These are phyloP conservation scores for Endoconidiophora laricicola DNA, from an alignment of 2,329 filamentous ascomycete species.

Conservation along the genomic window DNA sequence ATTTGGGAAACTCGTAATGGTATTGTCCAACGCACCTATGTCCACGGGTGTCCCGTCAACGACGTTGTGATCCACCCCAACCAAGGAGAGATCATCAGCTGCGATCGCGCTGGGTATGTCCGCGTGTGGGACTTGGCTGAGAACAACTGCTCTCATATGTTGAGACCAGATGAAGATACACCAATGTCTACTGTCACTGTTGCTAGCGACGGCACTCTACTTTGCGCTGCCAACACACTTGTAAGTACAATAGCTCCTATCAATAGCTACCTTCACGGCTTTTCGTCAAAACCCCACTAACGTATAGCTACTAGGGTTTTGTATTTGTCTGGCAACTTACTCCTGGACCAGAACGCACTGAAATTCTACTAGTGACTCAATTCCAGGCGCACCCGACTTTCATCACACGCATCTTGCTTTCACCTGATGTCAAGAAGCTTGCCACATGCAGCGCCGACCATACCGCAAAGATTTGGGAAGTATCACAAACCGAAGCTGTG, in stretches of 20 bases:
- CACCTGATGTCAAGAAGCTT: constrained; percentile 83
- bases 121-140: constrained; percentile 92
- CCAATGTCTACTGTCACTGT: constrained; percentile 90
- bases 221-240: constrained; percentile 84
- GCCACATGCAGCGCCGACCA: constrained; percentile 90
- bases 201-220: constrained; percentile 78
- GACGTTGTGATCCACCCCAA: constrained; percentile 99
- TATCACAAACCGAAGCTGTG: constrained; percentile 47
- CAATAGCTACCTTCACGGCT: neutral
- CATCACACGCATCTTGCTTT: constrained; percentile 80
- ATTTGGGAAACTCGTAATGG: constrained; percentile 89
- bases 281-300: neutral
- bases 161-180: constrained; percentile 92
- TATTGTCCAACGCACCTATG: constrained; percentile 80
- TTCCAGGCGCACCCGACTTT: constrained; percentile 86
- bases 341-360: constrained; percentile 65
- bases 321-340: constrained; percentile 95
- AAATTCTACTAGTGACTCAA: constrained; percentile 70
- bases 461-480: constrained; percentile 89
- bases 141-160: constrained; percentile 90
- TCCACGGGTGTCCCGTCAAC: constrained; percentile 75
- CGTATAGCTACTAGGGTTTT: constrained; percentile 47
- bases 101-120: constrained; percentile 82
- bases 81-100: constrained; percentile 94
- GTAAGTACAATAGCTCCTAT: constrained; percentile 30